A percentile compares a stretch with the other conserved stretches of the same genome.
Conservation (phyloP, 345 rosid species). For the Eucalyptus urophylla region DNA sequence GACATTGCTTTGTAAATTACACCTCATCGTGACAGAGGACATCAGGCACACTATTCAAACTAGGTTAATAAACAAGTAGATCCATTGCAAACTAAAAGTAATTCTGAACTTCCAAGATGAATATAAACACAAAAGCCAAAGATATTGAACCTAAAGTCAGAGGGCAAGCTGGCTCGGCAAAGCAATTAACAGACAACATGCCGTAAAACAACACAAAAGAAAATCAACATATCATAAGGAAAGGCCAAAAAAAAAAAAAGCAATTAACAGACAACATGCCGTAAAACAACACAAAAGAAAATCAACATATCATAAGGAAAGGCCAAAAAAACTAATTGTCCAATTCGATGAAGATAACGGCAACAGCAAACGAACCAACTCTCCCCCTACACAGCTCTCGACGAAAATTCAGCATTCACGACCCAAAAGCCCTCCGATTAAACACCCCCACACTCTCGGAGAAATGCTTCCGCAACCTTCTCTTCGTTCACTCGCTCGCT, state of each 20-base stretch:
- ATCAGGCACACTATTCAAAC: not conserved
- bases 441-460: not conserved
- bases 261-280: not conserved
- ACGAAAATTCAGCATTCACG: not conserved
- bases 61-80: not conserved
- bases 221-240: not conserved
- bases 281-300: not conserved
- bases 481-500: too few species aligned
- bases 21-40: not conserved
- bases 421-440: not conserved
- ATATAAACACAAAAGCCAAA: not conserved
- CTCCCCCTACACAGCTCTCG: not conserved
- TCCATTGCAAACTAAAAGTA: not conserved
- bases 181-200: not conserved
- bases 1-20: not conserved
- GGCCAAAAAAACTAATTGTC: not conserved
- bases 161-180: accelerated
- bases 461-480: not conserved
- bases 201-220: not conserved
- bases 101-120: not conserved
- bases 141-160: not conserved
- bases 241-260: not conserved
- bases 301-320: not conserved
- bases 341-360: not conserved
- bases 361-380: not conserved